Conservation (phyloP, 139 green algal species). For the Edaphochlamys debaryana region DNA sequence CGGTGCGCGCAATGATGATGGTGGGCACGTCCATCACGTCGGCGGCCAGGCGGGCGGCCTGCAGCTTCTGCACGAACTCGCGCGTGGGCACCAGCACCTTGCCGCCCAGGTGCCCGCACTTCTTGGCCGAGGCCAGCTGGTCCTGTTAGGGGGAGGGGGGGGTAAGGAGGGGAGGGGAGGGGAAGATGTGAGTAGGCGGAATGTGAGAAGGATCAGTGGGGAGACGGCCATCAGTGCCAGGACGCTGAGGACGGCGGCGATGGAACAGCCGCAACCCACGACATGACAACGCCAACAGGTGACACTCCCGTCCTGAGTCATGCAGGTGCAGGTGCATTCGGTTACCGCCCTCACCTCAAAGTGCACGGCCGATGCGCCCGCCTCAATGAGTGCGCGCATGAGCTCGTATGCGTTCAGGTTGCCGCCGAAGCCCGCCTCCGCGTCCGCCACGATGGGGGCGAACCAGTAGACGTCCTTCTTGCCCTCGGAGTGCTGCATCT, state of each 20-base stretch:
- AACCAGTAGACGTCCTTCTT: conserved; percentile 71
- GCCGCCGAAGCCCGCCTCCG: conserved; percentile 83
- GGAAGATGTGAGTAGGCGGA: background rate
- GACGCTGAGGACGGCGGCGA: too few relatives aligned
- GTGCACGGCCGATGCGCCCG: conserved; percentile 81
- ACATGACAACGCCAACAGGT: too few relatives aligned
- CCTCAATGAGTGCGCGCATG: conserved; percentile 75
- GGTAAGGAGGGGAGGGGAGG: background rate
- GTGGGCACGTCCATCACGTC: conserved; percentile 80
- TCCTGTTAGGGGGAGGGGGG: conserved; percentile 13
- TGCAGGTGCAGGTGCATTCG: too few relatives aligned
- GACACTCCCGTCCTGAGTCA: too few relatives aligned
- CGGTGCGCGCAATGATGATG: conserved; percentile 83
- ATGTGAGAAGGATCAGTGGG: too few relatives aligned
- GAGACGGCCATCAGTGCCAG: too few relatives aligned
- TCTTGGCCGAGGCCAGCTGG: conserved; percentile 69
- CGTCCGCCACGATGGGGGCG: conserved; percentile 88
- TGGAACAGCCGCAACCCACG: too few relatives aligned
- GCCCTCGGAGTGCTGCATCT: conserved; percentile 83
- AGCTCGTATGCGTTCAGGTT: conserved; percentile 89
- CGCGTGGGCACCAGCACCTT: conserved; percentile 78
- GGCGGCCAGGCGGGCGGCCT: conserved; percentile 81
- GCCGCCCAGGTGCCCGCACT: conserved; percentile 86
- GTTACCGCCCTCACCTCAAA: conserved; percentile 84
- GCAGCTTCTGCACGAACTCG: conserved; percentile 81